Base-by-base conservation (phyloP, 371 early-diverging fungal genomes). In the Mucor lusitanicus region DNA sequence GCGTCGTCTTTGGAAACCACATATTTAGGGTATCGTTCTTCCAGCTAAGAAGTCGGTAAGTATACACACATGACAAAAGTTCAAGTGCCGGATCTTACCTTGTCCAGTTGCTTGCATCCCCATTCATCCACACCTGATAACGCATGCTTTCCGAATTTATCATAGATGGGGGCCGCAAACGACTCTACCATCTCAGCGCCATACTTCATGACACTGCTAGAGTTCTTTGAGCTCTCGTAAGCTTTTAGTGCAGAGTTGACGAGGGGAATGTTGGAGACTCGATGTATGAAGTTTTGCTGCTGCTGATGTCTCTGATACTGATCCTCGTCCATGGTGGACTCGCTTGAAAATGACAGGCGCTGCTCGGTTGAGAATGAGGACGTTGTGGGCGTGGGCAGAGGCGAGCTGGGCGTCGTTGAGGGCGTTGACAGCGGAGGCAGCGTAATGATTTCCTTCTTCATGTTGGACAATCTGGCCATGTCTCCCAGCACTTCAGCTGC, bases 191-290 rank as follows among this genome's bases (percentile, higher is more conserved):
- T 67, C 71, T 91, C 88, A 7, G 90, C 90, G 48, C 85, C 86
- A 70, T 86, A 87, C 69, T 82, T 74, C 46, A 76, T 64, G 11
- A 95, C 82, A 50, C 75, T 72, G 67, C 83, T 90, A 32, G 85
- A 86, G 58, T 90, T 90, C 74, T 92, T 92, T 54, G 91, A 88
- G 21, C 84, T 84, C 65, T 91, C 92, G 68, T 94, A 95, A 3
- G 87, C 90, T 21, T 80, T 82, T n/a, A 94, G 63, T 4, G 93
- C 89, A 7, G 88, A 85, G 69, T 89, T 91, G 40, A 96, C 92
- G 11, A 95, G 42, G 0, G 94, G 93, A n/a, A 93, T 84, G 67
- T 84, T 89, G 64, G 93, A 87, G 57, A 94, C 90, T 25, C 94
- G 85, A 60, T 83, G 77, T 59, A 94, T 88, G 50, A 94, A 92